phyloP scores from a whole-genome alignment of 768 basidiomycete species.

The Macrolepiota albuminosa region DNA sequence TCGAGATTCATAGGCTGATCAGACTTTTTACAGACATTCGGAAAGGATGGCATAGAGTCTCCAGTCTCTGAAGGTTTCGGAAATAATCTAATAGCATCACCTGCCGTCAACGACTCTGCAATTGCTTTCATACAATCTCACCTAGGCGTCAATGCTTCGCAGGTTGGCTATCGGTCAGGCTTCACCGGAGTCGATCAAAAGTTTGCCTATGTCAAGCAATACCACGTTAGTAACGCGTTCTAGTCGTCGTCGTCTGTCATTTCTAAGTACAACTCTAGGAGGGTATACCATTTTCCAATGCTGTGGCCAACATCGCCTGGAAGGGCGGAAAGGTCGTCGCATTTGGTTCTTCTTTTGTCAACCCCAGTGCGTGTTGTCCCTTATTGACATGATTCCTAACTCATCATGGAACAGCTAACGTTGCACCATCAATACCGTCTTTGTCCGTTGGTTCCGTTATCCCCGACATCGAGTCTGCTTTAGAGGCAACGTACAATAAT shows the following conservation, averaged over 20 bases:
- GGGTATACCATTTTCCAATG: constrained; percentile 26
- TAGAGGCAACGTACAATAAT: constrained; percentile 30
- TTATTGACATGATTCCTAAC: not conserved
- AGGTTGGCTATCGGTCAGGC: constrained; percentile 19
- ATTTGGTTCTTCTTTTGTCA: constrained; percentile 37
- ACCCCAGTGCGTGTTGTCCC: constrained; percentile 18
- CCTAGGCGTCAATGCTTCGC: constrained; percentile 17
- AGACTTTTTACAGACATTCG: constrained; percentile 19
- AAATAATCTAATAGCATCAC: constrained; percentile 13
- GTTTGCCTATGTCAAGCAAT: constrained; percentile 28
- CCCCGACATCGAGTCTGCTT: constrained; percentile 25
- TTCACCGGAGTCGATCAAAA: constrained; percentile 14
- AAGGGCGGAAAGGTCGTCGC: constrained; percentile 33
- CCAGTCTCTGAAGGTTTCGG: constrained; percentile 10
- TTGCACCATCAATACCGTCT: constrained; percentile 27
- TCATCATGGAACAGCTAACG: constrained; percentile 9
- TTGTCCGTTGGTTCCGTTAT: constrained; percentile 31
- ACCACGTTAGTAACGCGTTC: constrained; percentile 17
- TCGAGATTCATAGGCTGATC: not conserved
- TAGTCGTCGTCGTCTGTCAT: not conserved
- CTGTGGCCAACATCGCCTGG: constrained; percentile 40
- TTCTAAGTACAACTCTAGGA: constrained; percentile 12
- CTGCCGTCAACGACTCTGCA: constrained; percentile 24
- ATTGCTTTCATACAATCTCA: constrained; percentile 24
- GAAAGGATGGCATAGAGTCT: constrained; percentile 21